Evolutionary conservation across 1,139 yeast genomes (phyloP), one percentile per base, ranked within the genome.

Genomic region (Geotrichum restrictum): DNA sequence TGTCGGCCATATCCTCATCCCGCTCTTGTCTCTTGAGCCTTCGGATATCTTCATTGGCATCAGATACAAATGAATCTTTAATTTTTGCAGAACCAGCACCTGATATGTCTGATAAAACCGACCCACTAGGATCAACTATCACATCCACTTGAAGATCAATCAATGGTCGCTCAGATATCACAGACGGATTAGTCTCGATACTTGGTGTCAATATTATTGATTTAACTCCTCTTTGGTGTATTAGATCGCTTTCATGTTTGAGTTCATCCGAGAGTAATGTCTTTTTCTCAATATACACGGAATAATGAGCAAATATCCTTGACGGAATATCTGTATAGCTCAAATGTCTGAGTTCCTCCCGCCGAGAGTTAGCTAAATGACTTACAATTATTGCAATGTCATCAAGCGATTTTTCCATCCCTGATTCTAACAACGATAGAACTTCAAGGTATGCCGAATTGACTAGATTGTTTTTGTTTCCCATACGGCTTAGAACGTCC

Each of bases 381-480:
- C 34, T 45, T n/a, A 36, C 33, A 31, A 45, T 32, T n/a, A 45
- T n/a, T 13, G 27, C 21, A 40, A 45, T 36, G n/a, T 24, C 36
- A 8, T 34, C 31, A 18, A 7, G 27, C 5, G 31, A n/a, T 14
- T n/a, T 34, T 6, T 14, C 22, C 18, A 21, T 11, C 6, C 22
- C 41, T 2, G 33, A 6, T n/a, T 36, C 48, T 8, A 59, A 56
- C 31, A 58, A 59, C 31, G 51, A n/a, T 39, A 91, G 73, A 18
- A 45, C 16, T 62, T 86, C 93, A 49, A 88, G 73, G 59, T 94
- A 79, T 2, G 94, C 77, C 0, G 96, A 88, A 62, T 82, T 86
- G 1, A 87, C 77, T 56, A 91, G 71, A 63, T 83, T 85, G 63
- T 85, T 82, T 43, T 71, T 69, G 38, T 74, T 69, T 19, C 77